These are phyloP conservation scores for Marchantia paleacea DNA, from an alignment of 225 moss, liverwort and hornwort species.

Conservation along the genomic window DNA sequence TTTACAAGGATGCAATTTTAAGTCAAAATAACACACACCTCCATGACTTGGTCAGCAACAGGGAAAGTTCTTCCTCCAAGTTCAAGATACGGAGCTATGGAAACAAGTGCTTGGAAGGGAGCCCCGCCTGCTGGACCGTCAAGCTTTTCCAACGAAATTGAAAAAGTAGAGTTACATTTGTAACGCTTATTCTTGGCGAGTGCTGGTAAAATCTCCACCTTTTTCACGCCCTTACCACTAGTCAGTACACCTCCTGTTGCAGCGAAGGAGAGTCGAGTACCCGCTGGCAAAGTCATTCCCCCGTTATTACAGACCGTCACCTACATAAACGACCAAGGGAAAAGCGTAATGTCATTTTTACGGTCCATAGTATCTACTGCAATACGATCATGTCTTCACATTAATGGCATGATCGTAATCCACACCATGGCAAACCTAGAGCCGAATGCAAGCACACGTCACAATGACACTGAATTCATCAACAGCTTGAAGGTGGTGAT, in stretches of 20 bases:
- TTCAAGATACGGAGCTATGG: conserved; percentile 39
- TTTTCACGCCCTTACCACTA: conserved; percentile 22
- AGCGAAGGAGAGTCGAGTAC: conserved; percentile 33
- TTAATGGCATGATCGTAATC: background rate
- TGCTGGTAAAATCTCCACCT: conserved; percentile 39
- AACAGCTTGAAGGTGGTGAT: background rate
- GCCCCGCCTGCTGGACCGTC: conserved; percentile 38
- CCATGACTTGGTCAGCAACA: conserved; percentile 34
- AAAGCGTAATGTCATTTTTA: background rate
- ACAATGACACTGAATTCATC: background rate
- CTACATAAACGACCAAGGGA: conserved; percentile 19
- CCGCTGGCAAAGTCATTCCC: conserved; percentile 48
- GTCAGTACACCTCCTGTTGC: conserved; percentile 32
- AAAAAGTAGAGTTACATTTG: conserved; percentile 35
- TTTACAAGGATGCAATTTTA: background rate
- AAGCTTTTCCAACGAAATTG: conserved; percentile 34
- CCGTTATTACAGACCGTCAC: conserved; percentile 46
- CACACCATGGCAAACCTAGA: background rate
- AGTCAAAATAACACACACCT: conserved; percentile 23
- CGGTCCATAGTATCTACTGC: too few relatives aligned
- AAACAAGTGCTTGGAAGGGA: conserved; percentile 36
- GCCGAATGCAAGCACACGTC: background rate
- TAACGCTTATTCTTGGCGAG: conserved; percentile 35
- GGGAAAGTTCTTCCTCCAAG: conserved; percentile 45
- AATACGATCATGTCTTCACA: too few relatives aligned